Percentiles rank a stretch among this genome's conserved stretches.
Evolutionary conservation across 2,329 filamentous ascomycete species (phyloP).

Genomic region (Apiospora koreana): DNA sequence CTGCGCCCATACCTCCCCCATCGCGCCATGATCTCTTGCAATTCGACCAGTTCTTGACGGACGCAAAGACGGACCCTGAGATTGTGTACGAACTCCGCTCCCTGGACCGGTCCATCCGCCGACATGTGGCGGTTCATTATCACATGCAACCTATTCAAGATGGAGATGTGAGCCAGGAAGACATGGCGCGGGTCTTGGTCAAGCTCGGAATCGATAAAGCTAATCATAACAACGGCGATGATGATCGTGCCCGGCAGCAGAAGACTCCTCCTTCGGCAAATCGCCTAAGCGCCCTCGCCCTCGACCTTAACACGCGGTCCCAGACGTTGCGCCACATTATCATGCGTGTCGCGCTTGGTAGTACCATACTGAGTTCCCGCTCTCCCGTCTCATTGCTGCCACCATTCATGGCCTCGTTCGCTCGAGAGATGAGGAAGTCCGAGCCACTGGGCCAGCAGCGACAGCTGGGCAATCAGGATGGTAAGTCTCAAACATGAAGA

Average conservation of each 20-base stretch:
- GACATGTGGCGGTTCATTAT: conserved; percentile 43
- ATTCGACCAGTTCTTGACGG: conserved; percentile 38
- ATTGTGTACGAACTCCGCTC: conserved; percentile 35
- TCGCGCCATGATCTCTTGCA: conserved; percentile 15
- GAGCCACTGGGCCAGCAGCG: not conserved
- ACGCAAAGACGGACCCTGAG: conserved; percentile 37
- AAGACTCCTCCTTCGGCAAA: not conserved
- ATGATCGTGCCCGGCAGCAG: not conserved
- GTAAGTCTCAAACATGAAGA: not conserved
- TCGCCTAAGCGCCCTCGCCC: not conserved
- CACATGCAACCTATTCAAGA: conserved; percentile 28
- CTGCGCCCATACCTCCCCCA: conserved; percentile 14
- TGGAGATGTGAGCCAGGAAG: conserved; percentile 4
- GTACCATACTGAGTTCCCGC: not conserved
- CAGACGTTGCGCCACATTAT: not conserved
- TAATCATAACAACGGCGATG: not conserved
- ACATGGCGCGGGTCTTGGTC: conserved; percentile 26
- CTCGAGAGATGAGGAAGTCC: not conserved
- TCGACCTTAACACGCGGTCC: not conserved
- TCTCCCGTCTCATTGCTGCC: not conserved
- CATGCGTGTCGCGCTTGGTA: not conserved
- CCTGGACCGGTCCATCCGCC: conserved; percentile 36
- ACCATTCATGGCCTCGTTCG: not conserved
- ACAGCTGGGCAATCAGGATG: not conserved
- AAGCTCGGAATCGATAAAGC: conserved; percentile 20